These are phyloP conservation scores for Thelonectria discophora DNA, from an alignment of 2,329 filamentous ascomycete genomes.

Conservation along the genomic window DNA sequence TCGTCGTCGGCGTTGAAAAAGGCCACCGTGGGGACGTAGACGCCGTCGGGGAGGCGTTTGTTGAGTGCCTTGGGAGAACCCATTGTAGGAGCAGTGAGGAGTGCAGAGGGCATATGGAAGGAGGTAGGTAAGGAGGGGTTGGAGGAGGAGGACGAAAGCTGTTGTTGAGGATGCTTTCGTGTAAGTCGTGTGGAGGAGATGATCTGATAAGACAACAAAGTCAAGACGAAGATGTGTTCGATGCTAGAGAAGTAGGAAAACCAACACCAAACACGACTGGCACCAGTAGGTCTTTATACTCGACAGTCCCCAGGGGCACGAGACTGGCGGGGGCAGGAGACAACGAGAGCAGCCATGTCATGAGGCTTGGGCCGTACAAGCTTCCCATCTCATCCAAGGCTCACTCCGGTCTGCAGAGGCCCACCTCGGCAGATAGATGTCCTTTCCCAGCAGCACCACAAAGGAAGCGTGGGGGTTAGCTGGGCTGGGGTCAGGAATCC, in stretches of 20 bases:
- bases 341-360: constrained; percentile 29
- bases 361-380: constrained; percentile 35
- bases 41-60: constrained; percentile 42
- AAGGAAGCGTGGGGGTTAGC: constrained; percentile 39
- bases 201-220: constrained; percentile 4
- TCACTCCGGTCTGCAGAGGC: no score
- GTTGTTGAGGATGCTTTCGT: not conserved
- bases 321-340: constrained; percentile 14
- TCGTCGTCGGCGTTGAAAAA: constrained; percentile 50
- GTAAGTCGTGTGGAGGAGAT: constrained; percentile 35
- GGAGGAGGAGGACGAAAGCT: no score
- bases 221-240: constrained; percentile 19
- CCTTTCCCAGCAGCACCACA: constrained; percentile 25
- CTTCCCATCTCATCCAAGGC: constrained; percentile 11
- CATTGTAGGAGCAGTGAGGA: constrained; percentile 37
- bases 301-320: constrained; percentile 21
- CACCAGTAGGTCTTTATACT: constrained; percentile 40
- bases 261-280: constrained; percentile 22
- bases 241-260: constrained; percentile 19
- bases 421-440: constrained; percentile 28
- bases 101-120: constrained; percentile 38
- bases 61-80: constrained; percentile 40
- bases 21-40: constrained; percentile 51
- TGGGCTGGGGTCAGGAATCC: constrained; percentile 25
- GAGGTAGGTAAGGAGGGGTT: no score